Percentiles rank a stretch among this genome's conserved stretches.
phyloP scores from a whole-genome alignment of 2,329 filamentous ascomycete genomes.

The Triangularia verruculosa region DNA sequence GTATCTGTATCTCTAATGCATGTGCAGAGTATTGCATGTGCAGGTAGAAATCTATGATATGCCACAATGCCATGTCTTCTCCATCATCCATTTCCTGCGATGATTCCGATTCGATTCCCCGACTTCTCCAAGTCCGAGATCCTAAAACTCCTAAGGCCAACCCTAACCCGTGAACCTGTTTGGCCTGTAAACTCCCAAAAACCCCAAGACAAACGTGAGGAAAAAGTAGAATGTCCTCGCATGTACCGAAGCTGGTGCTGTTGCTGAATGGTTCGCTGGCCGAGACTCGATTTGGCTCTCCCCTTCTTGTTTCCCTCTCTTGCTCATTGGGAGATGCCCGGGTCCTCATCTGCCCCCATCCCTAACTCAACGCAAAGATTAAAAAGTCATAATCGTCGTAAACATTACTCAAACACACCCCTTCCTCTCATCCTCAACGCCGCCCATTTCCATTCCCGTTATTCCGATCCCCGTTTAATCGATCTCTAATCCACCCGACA shows the following conservation, averaged over 20 bases:
- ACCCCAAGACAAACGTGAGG: neutral
- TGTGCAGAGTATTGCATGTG: neutral
- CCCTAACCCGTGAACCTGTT: neutral
- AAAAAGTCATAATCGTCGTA: neutral
- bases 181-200: neutral
- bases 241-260: neutral
- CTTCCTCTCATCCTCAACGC: neutral
- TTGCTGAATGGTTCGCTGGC: neutral
- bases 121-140: neutral
- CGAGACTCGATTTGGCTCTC: neutral
- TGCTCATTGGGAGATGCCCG: too few relatives aligned
- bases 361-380: neutral
- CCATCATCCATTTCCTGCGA: neutral
- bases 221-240: too few relatives aligned
- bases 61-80: neutral
- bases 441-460: constrained; percentile 1
- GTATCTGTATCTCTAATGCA: too few relatives aligned
- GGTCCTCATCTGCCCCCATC: neutral
- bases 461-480: constrained; percentile 18
- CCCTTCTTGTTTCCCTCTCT: neutral
- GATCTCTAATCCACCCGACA: constrained; percentile 29
- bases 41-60: neutral
- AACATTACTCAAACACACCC: neutral
- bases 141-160: neutral
- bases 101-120: neutral